Evolutionary conservation across 768 basidiomycete genomes (phyloP), one percentile per base, ranked within the genome.

Genomic region (Trametes coccinea): DNA sequence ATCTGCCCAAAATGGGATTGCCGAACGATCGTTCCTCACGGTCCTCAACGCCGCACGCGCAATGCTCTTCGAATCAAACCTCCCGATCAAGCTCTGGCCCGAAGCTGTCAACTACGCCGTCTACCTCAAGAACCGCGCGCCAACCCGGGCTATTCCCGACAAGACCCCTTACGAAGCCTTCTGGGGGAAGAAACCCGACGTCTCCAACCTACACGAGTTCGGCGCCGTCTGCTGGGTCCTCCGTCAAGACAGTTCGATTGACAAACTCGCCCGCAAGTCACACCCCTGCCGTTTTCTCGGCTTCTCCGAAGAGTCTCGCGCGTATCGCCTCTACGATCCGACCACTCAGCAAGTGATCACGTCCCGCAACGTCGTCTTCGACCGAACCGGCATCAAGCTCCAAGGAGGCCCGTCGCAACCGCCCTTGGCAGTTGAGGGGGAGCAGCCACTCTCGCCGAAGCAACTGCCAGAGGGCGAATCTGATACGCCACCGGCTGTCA

Each of bases 41-140:
- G 1, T 59, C 16, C 16, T 44, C 37, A 29, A 59, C 5, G n/a
- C 5, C 29, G 57, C 29, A 2, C 45, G 51, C 17, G 47, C 62
- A 9, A 55, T 64, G 29, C 53, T 60, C 5, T 10, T 55, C 33
- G 50, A 34, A 66, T 71, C 72, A 37, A 68, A 74, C 0, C 54
- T 81, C 2, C 79, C 78, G 1, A 65, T 63, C 16, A 66, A 41
- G 29, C 67, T 81, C 0, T 83, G 79, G 80, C 76, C 72, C 2
- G 72, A 80, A 30, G 76, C 75, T 0, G 65, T 75, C 0, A 56
- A 51, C 1, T 72, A 80, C 58, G 74, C 70, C 0, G 66, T 74
- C 0, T 80, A 76, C 71, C 37, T 81, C 31, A 69, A 72, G 61
- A 80, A 80, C 59, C 41, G 72, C 2, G 71, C 72, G 0, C 63